phyloP scores from a whole-genome alignment of 129 eudicot species.

The Flaveria linearis region DNA sequence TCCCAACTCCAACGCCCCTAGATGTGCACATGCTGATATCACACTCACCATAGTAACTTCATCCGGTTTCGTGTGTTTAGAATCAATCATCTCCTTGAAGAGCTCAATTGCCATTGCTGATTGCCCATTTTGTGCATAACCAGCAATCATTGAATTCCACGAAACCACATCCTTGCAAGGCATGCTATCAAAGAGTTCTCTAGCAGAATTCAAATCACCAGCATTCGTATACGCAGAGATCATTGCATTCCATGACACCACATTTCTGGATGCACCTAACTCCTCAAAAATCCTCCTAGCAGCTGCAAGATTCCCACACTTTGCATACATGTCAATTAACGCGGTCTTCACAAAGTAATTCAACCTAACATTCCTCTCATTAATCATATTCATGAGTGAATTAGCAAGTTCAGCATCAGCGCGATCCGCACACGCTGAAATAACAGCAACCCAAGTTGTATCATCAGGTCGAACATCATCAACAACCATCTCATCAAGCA shows the following conservation, averaged over 20 bases:
- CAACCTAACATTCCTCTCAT: conserved; percentile 35
- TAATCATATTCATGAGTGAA: conserved; percentile 51
- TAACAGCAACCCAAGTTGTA: conserved; percentile 73
- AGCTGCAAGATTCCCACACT: conserved; percentile 67
- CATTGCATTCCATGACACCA: conserved; percentile 77
- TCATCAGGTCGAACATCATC: conserved; percentile 57
- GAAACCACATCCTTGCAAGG: conserved; percentile 65
- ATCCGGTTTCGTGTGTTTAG: conserved; percentile 48
- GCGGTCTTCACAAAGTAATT: conserved; percentile 66
- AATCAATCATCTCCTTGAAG: conserved; percentile 55
- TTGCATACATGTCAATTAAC: conserved; percentile 81
- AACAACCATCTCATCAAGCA: conserved; percentile 56
- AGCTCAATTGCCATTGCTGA: conserved; percentile 63
- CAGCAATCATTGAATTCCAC: conserved; percentile 83
- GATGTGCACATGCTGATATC: conserved; percentile 82
- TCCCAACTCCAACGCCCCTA: conserved; percentile 83
- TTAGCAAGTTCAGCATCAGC: conserved; percentile 57
- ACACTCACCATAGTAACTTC: conserved; percentile 81
- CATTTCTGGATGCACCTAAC: conserved; percentile 49
- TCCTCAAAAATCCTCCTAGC: conserved; percentile 62
- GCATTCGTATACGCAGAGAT: conserved; percentile 65
- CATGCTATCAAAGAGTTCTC: conserved; percentile 60
- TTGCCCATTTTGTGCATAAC: conserved; percentile 83
- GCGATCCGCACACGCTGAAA: conserved; percentile 61
- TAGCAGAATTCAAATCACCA: conserved; percentile 75